Conservation (phyloP, 2,329 filamentous ascomycete species). For the Pseudogymnoascus sp. region DNA sequence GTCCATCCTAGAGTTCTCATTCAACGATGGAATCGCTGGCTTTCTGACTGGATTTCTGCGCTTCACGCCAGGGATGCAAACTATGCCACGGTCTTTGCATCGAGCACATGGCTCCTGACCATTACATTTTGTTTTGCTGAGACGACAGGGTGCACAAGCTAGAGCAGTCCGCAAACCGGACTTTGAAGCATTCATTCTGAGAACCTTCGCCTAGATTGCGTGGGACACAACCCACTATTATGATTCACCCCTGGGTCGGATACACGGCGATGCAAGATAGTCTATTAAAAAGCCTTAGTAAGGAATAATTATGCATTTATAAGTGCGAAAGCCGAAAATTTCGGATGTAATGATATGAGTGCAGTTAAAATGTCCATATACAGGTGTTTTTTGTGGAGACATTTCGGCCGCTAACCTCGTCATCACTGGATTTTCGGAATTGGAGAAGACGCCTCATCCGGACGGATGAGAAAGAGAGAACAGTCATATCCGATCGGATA, state of each 20-base stretch:
- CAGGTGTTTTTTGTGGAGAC: not conserved
- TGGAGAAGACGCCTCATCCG: not conserved
- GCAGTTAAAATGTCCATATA: not conserved
- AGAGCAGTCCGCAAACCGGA: not conserved
- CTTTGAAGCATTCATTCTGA: slow-evolving; percentile 4
- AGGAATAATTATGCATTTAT: not conserved
- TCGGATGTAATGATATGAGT: not conserved
- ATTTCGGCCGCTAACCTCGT: not conserved
- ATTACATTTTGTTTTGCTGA: slow-evolving; percentile 11
- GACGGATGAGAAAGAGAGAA: not conserved
- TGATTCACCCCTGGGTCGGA: not conserved
- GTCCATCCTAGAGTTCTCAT: not conserved
- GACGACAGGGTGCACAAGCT: slow-evolving; percentile 11
- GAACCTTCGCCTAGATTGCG: not conserved
- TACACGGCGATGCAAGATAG: not conserved
- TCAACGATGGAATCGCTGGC: not conserved
- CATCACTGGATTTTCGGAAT: slow-evolving; percentile 3
- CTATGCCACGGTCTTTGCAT: slow-evolving; percentile 8
- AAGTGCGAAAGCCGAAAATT: not conserved
- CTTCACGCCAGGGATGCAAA: slow-evolving; percentile 10
- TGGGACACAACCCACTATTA: not conserved
- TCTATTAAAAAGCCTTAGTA: not conserved
- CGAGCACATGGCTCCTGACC: slow-evolving; percentile 10
- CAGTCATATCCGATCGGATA: not conserved
- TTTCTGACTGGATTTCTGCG: not conserved